Evolutionary conservation across 116 monocot species (phyloP), one percentile per base, ranked within the genome.

Genomic region (Zostera marina): DNA sequence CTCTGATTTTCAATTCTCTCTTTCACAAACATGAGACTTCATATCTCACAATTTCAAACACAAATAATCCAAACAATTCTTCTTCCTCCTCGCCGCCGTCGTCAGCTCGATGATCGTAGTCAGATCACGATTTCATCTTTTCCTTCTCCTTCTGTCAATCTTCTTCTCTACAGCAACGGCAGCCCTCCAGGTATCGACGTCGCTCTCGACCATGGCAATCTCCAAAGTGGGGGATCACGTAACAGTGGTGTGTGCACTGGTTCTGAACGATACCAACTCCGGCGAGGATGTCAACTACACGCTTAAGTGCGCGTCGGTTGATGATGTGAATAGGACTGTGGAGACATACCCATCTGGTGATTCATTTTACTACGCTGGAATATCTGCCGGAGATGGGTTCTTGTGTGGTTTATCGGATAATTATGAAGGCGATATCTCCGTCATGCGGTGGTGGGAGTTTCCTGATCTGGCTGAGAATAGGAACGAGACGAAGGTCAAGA

Each of bases 361-460:
- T 38, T 9, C 38, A 3, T 3, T 26, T 4, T 56, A 73, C 53
- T 84, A 73, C 67, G 61, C 84, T 15, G 87, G 73, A 53, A 63
- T 88, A 47, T 74, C 82, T n/a, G 88, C 82, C 21, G 88, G 93
- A 25, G 56, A 79, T 58, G 92, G 73, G 16, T 93, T 84, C 67
- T 68, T 93, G 21, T 93, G 92, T 66, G 87, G 70, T 38, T 56
- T 93, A 53, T 54, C 70, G 38, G 41, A 76, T 15, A 2, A 32
- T 32, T 32, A 51, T 21, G 3, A 7, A 3, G 9, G 49, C 20
- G 9, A 51, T 0, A 4, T 32, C 11, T 55, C 38, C 43, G 12
- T 10, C 56, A 63, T 54, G 41, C 52, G 17, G 10, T 47, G 47
- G 42, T 43, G 26, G 64, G 64, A 43, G 46, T 42, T 64, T 42